Evolutionary conservation across 192 early-diverging fungal genomes (phyloP).

Genomic region (Linnemannia hyalina): DNA sequence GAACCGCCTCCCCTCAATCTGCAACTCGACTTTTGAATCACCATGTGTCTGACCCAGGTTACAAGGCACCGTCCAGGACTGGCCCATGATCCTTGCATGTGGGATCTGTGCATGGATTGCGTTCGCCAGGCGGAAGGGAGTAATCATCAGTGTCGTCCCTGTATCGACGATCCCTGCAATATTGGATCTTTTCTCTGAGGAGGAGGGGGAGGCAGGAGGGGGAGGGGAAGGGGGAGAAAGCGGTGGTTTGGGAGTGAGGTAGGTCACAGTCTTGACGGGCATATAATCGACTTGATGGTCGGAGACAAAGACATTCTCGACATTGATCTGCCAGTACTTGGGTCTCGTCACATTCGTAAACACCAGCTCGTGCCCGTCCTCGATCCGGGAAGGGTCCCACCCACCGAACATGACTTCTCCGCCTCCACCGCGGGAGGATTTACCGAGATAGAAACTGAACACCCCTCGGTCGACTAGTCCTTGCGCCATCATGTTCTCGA

Average conservation of each 20-base stretch:
- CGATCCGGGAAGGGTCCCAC: background rate
- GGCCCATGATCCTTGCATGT: constrained; percentile 8
- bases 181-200: background rate
- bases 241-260: background rate
- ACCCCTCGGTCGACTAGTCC: constrained; percentile 62
- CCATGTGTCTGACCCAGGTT: constrained; percentile 12
- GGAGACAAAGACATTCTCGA: constrained; percentile 29
- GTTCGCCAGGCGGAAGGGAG: constrained; percentile 61
- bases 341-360: constrained; percentile 54
- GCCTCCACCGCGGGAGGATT: constrained; percentile 7
- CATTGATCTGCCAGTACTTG: constrained; percentile 68
- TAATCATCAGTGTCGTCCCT: constrained; percentile 71
- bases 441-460: constrained; percentile 72
- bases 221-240: background rate
- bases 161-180: constrained; percentile 67
- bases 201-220: background rate
- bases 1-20: constrained; percentile 34
- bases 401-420: constrained; percentile 29
- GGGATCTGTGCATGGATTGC: constrained; percentile 50
- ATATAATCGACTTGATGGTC: background rate
- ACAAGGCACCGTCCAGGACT: constrained; percentile 56
- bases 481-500: constrained; percentile 70
- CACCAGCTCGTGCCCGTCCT: background rate
- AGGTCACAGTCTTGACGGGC: background rate
- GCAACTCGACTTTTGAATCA: constrained; percentile 9